Evolutionary conservation across 805 yeast genomes (phyloP).

Genomic region (Metschnikowia hibisci): DNA sequence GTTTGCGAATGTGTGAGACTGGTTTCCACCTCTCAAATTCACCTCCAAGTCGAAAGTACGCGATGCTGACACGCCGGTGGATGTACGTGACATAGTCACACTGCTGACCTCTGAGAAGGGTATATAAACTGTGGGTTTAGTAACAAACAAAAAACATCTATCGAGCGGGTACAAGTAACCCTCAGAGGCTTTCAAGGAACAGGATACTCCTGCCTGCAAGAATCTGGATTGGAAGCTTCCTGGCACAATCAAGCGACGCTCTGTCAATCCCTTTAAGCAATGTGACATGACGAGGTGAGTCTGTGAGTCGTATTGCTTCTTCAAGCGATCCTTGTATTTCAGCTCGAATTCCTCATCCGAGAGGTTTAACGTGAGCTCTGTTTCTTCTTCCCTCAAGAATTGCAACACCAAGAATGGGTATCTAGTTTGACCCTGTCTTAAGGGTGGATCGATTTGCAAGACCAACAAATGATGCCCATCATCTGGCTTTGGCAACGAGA

Average conservation of each 20-base stretch:
- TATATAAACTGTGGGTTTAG: constrained; percentile 90
- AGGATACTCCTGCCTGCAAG: constrained; percentile 80
- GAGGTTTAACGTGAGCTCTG: constrained; percentile 83
- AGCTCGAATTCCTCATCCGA: constrained; percentile 75
- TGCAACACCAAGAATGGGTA: constrained; percentile 91
- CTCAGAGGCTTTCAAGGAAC: constrained; percentile 92
- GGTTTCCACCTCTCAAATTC: constrained; percentile 55
- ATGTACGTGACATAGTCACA: constrained; percentile 84
- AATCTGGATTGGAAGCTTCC: constrained; percentile 75
- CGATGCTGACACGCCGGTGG: constrained; percentile 66
- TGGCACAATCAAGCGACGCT: constrained; percentile 78
- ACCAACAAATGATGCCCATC: constrained; percentile 85
- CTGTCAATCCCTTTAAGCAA: constrained; percentile 85
- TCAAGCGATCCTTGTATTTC: constrained; percentile 70
- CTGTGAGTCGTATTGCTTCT: constrained; percentile 74
- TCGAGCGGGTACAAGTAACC: constrained; percentile 93
- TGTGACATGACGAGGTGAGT: constrained; percentile 86
- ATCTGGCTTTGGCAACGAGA: constrained; percentile 91
- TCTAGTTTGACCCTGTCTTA: constrained; percentile 97
- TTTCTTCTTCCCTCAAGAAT: constrained; percentile 84
- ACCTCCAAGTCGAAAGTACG: constrained; percentile 93
- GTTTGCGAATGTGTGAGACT: constrained; percentile 80
- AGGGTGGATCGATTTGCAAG: constrained; percentile 91
- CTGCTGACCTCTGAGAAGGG: constrained; percentile 77
- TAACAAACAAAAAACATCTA: constrained; percentile 82